Conservation (phyloP, 306 rosid species). For the Fagus crenata region DNA sequence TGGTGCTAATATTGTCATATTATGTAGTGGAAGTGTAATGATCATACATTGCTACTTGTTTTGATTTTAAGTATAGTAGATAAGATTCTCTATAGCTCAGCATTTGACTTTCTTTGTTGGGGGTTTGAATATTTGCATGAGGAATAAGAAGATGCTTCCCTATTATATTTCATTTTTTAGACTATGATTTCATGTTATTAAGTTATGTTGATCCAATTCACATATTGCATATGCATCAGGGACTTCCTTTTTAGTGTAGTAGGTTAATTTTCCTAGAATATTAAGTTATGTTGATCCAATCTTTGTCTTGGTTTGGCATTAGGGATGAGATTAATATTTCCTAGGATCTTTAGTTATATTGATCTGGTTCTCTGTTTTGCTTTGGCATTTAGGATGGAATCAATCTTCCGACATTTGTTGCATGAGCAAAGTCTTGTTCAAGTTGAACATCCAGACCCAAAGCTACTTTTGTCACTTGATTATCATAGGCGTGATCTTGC, state of each 20-base stretch:
- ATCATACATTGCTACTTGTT: neutral
- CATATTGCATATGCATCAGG: neutral
- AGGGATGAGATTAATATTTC: constrained; percentile 41
- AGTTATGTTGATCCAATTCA: neutral
- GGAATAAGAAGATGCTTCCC: neutral
- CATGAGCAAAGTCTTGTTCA: constrained; percentile 38
- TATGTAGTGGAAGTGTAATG: neutral
- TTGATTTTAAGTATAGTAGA: neutral
- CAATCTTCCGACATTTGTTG: constrained; percentile 33
- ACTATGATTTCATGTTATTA: too few relatives aligned
- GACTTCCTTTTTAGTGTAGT: neutral
- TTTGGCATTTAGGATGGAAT: constrained; percentile 38
- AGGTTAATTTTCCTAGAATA: neutral
- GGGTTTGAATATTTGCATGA: too few relatives aligned
- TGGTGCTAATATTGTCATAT: too few relatives aligned
- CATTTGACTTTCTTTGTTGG: too few relatives aligned
- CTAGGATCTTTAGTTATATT: neutral
- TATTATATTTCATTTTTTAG: too few relatives aligned
- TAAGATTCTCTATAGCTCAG: neutral
- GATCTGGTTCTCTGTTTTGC: neutral
- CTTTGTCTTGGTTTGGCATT: neutral
- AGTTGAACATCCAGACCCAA: constrained; percentile 29
- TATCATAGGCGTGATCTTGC: constrained; percentile 46
- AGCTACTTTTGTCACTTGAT: constrained; percentile 28
- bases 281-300: neutral